Conservation (phyloP, 179 eudicot genomes). For the Patellifolia procumbens region DNA sequence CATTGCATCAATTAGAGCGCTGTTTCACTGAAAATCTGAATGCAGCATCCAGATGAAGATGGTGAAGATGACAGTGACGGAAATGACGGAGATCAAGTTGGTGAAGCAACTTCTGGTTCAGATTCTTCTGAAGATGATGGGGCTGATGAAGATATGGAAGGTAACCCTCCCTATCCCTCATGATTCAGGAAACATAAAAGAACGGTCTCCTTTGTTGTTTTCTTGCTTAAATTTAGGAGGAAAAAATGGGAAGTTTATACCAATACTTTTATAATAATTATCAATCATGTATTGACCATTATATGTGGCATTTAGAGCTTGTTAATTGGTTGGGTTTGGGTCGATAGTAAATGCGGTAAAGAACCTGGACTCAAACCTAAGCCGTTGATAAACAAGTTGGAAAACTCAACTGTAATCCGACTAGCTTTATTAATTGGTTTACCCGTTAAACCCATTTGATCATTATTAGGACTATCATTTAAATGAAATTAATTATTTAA, state of each 20-base stretch:
- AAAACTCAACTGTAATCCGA: too few relatives aligned
- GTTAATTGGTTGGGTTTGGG: too few relatives aligned
- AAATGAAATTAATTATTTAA: too few relatives aligned
- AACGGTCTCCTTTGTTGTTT: neutral
- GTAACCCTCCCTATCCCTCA: slow-evolving; percentile 25
- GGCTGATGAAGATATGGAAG: slow-evolving; percentile 41
- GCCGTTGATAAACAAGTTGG: too few relatives aligned
- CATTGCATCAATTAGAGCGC: neutral
- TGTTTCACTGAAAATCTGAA: neutral
- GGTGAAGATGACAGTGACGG: slow-evolving; percentile 34
- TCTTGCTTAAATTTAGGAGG: neutral
- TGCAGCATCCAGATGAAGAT: slow-evolving; percentile 37
- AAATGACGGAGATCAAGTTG: slow-evolving; percentile 34
- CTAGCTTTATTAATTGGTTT: too few relatives aligned
- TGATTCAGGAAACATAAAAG: slow-evolving; percentile 21
- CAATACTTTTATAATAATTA: neutral
- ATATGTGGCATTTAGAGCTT: too few relatives aligned
- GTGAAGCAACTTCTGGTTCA: slow-evolving; percentile 36
- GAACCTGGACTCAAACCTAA: too few relatives aligned
- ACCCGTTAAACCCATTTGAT: too few relatives aligned
- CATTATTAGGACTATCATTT: too few relatives aligned
- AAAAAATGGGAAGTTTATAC: neutral
- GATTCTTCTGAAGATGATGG: slow-evolving; percentile 49
- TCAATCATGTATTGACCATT: neutral
- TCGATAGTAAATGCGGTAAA: too few relatives aligned